phyloP scores from a whole-genome alignment of 2,329 filamentous ascomycete species.

The Microdochium nivale region DNA sequence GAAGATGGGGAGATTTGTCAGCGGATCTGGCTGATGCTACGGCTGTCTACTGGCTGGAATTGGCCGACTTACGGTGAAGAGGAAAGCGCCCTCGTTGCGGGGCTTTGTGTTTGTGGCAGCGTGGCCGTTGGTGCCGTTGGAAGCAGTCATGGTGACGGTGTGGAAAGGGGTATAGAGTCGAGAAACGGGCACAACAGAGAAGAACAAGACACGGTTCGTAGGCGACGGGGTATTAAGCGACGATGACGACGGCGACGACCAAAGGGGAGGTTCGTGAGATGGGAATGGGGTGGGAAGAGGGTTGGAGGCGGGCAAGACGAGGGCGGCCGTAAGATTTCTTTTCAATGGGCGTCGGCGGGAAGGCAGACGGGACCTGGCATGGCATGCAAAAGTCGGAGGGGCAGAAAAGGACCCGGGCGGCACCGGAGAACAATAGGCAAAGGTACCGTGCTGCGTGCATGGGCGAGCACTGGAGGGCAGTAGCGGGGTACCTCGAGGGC shows the following conservation, averaged over 20 bases:
- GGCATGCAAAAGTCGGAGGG: conserved; percentile 1
- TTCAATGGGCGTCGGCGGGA: background rate
- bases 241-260: background rate
- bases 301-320: background rate
- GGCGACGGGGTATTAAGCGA: conserved; percentile 3
- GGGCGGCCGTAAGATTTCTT: background rate
- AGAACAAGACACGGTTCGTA: conserved; percentile 4
- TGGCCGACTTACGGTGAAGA: conserved; percentile 62
- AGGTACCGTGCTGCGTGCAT: background rate
- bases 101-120: conserved; percentile 33
- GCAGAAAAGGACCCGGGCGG: conserved; percentile 1
- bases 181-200: conserved; percentile 10
- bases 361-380: background rate
- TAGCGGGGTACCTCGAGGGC: background rate
- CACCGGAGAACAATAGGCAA: too few relatives aligned
- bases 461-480: background rate
- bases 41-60: conserved; percentile 5
- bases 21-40: conserved; percentile 1
- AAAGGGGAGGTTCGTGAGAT: background rate
- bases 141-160: conserved; percentile 46
- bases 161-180: conserved; percentile 3
- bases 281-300: background rate
- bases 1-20: conserved; percentile 9
- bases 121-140: conserved; percentile 39
- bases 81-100: conserved; percentile 63